Evolutionary conservation across 495 filamentous ascomycete genomes (phyloP), one percentile per base, ranked within the genome.

Genomic region (Podospora bellae-mahoneyi): DNA sequence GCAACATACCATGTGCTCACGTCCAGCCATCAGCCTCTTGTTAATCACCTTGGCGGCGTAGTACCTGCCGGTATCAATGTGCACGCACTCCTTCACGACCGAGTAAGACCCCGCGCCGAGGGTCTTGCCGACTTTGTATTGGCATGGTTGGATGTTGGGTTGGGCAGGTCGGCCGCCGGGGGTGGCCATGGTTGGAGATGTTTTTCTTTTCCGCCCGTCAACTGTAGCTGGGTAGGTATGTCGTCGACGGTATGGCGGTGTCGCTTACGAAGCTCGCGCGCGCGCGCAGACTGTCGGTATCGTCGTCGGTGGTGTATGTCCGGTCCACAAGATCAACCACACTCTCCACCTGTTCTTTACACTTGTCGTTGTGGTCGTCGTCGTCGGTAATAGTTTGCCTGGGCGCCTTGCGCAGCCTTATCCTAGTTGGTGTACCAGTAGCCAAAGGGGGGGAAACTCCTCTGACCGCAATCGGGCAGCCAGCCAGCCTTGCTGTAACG

Each of bases 21-120:
- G 87, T 62, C 95, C 95, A 32, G 92, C 91, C 95, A 99, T 99
- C 73, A 99, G 81, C 39, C 95, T 86, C 86, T 99, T 99, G 79
- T 98, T 99, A 81, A 99, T 99, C 23, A 99, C 96, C 80, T 99
- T 99, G 53, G 96, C 95, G 18, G 95, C 95, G 89, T 98, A 99
- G 82, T 97, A 98, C 65, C 93, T 86, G 60, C 94, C 96, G 1
- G 96, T 98, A 71, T 98, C 95, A 73, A 98, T 97, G 78, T 98
- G 96, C 20, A 99, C 93, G 78, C 95, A 99, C 81, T 99, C 95
- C 79, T 98, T 98, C n/a, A 99, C 95, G 66, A 98, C 95, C 59
- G 94, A 97, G 81, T 99, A 99, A 57, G 92, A 96, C 67, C 95
- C 95, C 4, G 95, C 93, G 66, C 95, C 95, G 34, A 99, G 82